Evolutionary conservation across 2,329 filamentous ascomycete species (phyloP).

Genomic region (Cladosporium cucumerinum): DNA sequence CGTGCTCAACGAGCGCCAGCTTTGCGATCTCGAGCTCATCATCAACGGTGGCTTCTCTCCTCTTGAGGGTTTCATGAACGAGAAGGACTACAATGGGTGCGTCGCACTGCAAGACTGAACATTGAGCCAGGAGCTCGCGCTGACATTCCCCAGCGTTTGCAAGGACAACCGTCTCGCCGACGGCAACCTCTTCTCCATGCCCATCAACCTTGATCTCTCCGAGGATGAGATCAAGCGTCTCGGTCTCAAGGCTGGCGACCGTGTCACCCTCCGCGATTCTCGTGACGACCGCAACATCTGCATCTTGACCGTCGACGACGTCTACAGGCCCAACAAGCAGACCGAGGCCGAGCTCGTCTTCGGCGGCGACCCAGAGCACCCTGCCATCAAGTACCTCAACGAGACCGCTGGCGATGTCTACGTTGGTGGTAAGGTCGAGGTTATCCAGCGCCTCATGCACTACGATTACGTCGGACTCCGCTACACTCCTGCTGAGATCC

Average conservation of each 20-base stretch:
- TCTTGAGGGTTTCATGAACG: conserved; percentile 95
- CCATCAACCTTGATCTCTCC: conserved; percentile 86
- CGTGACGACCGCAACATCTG: conserved; percentile 94
- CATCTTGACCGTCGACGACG: conserved; percentile 91
- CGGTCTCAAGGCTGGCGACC: conserved; percentile 73
- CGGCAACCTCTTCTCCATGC: conserved; percentile 92
- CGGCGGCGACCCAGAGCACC: conserved; percentile 81
- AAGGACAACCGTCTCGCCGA: conserved; percentile 80
- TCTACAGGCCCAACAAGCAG: conserved; percentile 90
- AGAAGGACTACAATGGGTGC: conserved; percentile 94
- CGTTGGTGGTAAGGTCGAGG: conserved; percentile 92
- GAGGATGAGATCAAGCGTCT: conserved; percentile 70
- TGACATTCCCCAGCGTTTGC: conserved; percentile 64
- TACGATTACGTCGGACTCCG: conserved; percentile 97
- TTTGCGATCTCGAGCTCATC: conserved; percentile 96
- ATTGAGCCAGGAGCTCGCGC: background rate
- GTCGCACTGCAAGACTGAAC: conserved; percentile 24
- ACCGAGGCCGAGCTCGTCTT: conserved; percentile 94
- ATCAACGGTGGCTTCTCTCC: conserved; percentile 97
- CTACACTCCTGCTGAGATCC: conserved; percentile 92
- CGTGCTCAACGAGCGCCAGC: conserved; percentile 83
- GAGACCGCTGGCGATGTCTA: conserved; percentile 81
- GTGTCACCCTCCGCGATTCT: conserved; percentile 88
- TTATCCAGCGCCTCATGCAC: conserved; percentile 91
- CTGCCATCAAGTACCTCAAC: conserved; percentile 86